These are phyloP conservation scores for Ascochyta koolunga DNA, from an alignment of 2,329 filamentous ascomycete species.

Conservation along the genomic window DNA sequence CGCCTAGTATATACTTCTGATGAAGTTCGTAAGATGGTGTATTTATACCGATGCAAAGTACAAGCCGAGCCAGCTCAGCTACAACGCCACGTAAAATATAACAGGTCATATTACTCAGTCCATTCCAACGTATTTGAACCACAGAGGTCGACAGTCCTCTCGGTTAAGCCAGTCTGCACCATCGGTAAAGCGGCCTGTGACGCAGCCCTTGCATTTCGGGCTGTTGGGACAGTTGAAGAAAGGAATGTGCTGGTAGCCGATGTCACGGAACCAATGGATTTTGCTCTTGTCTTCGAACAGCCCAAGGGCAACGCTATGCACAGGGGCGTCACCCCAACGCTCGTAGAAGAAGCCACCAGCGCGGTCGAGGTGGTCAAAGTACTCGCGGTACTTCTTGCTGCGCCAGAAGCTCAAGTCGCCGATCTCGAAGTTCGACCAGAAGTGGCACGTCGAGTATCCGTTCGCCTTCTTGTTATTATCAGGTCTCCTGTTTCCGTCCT, in stretches of 20 bases:
- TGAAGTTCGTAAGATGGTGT: neutral
- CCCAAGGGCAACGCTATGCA: constrained; percentile 91
- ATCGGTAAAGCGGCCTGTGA: constrained; percentile 85
- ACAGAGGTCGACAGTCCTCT: constrained; percentile 94
- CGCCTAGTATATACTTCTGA: neutral
- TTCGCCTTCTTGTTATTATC: constrained; percentile 81
- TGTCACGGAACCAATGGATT: constrained; percentile 99
- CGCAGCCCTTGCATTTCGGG: constrained; percentile 87
- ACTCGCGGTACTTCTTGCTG: constrained; percentile 87
- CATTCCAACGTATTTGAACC: constrained; percentile 94
- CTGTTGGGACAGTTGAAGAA: constrained; percentile 99
- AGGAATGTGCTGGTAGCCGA: constrained; percentile 96
- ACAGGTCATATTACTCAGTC: constrained; percentile 54
- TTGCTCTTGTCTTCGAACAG: constrained; percentile 89
- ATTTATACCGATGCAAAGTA: neutral
- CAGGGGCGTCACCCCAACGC: constrained; percentile 96
- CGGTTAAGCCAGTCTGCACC: constrained; percentile 83
- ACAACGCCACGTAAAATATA: neutral
- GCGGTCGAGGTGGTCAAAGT: constrained; percentile 92
- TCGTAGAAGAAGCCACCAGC: constrained; percentile 99
- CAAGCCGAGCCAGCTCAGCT: constrained; percentile 11
- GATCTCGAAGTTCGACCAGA: constrained; percentile 99
- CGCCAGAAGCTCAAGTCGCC: constrained; percentile 93
- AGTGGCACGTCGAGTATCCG: constrained; percentile 97
- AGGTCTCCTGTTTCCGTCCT: constrained; percentile 76